Percentiles rank a stretch among this genome's conserved stretches.
phyloP scores from a whole-genome alignment of 306 rosid species.

The Inga laurina region DNA sequence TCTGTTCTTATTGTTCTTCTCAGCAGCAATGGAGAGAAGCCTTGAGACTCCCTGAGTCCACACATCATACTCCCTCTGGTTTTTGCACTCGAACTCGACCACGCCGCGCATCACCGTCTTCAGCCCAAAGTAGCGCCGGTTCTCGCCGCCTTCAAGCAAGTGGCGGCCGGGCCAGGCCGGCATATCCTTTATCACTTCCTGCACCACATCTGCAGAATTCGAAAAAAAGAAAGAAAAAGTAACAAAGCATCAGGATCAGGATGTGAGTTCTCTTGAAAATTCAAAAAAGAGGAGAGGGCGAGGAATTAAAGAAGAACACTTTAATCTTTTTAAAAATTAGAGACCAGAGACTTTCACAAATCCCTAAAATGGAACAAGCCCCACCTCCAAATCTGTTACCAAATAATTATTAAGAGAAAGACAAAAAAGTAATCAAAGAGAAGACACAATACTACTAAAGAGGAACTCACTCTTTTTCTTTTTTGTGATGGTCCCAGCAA shows the following conservation, averaged over 20 bases:
- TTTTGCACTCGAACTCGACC: slow-evolving; percentile 86
- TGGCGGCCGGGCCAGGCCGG: slow-evolving; percentile 98
- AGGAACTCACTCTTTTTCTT: slow-evolving; percentile 94
- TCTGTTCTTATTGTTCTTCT: slow-evolving; percentile 57
- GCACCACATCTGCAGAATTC: slow-evolving; percentile 64
- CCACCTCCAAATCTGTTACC: slow-evolving; percentile 74
- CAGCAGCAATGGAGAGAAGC: slow-evolving; percentile 73
- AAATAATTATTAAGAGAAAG: slow-evolving; percentile 56
- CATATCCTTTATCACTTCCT: slow-evolving; percentile 78
- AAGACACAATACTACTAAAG: neutral
- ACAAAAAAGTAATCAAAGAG: slow-evolving; percentile 53
- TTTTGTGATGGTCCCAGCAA: slow-evolving; percentile 98
- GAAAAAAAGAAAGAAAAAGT: neutral
- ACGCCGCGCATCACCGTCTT: slow-evolving; percentile 71
- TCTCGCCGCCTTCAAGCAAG: slow-evolving; percentile 77
- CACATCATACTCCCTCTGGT: slow-evolving; percentile 78
- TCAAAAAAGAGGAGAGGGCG: slow-evolving; percentile 18
- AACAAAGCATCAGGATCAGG: neutral
- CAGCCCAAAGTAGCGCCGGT: slow-evolving; percentile 89
- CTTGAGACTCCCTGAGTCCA: slow-evolving; percentile 93
- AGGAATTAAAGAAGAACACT: slow-evolving; percentile 38
- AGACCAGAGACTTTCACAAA: slow-evolving; percentile 63
- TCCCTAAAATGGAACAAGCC: slow-evolving; percentile 78
- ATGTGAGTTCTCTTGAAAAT: slow-evolving; percentile 4
- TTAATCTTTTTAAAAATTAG: slow-evolving; percentile 46